A percentile compares a stretch with the other conserved stretches of the same genome.
phyloP scores from a whole-genome alignment of 2,329 filamentous ascomycete species.

The Colletotrichum tropicicola region DNA sequence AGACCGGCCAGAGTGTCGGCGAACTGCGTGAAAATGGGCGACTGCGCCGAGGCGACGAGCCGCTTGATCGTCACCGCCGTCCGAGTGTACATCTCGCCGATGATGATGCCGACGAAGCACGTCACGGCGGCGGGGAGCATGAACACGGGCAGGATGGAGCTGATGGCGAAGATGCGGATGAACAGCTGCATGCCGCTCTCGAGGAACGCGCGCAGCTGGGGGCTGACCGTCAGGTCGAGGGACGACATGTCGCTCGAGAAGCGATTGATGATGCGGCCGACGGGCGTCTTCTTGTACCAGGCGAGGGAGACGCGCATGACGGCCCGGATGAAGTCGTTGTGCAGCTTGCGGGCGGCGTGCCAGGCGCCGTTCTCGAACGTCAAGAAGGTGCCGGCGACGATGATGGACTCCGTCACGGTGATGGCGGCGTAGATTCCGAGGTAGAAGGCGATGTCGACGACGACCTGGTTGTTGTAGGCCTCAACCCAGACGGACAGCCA shows the following conservation, averaged over 20 bases:
- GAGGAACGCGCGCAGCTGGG: conserved; percentile 52
- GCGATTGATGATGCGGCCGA: conserved; percentile 62
- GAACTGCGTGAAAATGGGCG: conserved; percentile 66
- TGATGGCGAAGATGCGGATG: conserved; percentile 57
- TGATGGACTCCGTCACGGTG: conserved; percentile 51
- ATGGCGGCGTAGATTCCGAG: conserved; percentile 60
- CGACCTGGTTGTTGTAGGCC: conserved; percentile 53
- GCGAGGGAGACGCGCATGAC: conserved; percentile 63
- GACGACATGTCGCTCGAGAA: conserved; percentile 67
- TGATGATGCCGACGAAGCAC: conserved; percentile 53
- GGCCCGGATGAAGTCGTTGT: conserved; percentile 60
- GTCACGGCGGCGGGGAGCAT: conserved; percentile 55
- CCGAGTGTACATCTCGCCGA: conserved; percentile 61
- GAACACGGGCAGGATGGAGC: conserved; percentile 61
- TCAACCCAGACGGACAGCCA: conserved; percentile 65
- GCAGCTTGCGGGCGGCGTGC: conserved; percentile 62
- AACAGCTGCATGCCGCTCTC: conserved; percentile 52
- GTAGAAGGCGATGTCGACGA: conserved; percentile 58
- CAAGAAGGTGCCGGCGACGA: conserved; percentile 52
- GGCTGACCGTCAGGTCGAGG: conserved; percentile 57
- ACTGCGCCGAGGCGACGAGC: conserved; percentile 55
- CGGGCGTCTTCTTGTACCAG: conserved; percentile 64
- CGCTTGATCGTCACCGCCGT: conserved; percentile 57
- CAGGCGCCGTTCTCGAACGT: conserved; percentile 65
- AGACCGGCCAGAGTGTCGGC: conserved; percentile 61